These are phyloP conservation scores for Trypanosomatidae sp. DNA, from an alignment of 208 protist genomes.

Conservation along the genomic window DNA sequence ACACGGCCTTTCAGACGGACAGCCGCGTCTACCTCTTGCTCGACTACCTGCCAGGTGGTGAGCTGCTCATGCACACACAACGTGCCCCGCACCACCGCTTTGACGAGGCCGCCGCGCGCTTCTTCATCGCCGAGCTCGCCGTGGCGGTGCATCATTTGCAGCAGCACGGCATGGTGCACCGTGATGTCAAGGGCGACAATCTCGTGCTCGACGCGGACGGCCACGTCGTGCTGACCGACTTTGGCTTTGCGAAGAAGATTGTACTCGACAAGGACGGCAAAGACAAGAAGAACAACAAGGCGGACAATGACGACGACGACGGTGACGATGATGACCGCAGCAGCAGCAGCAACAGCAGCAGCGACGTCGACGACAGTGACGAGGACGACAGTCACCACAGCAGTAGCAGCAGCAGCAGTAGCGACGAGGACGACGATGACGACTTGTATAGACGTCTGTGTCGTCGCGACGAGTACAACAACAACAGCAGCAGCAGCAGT, in stretches of 20 bases:
- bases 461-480: background rate
- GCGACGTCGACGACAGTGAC: slow-evolving; percentile 6
- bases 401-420: background rate
- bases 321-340: background rate
- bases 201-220: slow-evolving; percentile 66
- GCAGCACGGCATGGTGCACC: slow-evolving; percentile 53
- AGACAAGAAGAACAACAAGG: slow-evolving; percentile 45
- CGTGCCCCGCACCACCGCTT: slow-evolving; percentile 25
- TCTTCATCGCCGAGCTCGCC: slow-evolving; percentile 86
- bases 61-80: slow-evolving; percentile 89
- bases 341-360: slow-evolving; percentile 5
- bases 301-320: background rate
- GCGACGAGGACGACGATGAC: no score
- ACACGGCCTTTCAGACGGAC: slow-evolving; percentile 75
- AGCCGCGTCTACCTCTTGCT: slow-evolving; percentile 80
- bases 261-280: slow-evolving; percentile 12
- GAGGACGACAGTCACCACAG: background rate
- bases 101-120: slow-evolving; percentile 39
- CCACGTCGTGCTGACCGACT: slow-evolving; percentile 72
- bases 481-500: slow-evolving; percentile 5
- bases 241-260: slow-evolving; percentile 76
- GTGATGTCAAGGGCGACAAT: slow-evolving; percentile 86
- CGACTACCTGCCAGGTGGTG: slow-evolving; percentile 88
- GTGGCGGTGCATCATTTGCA: slow-evolving; percentile 81
- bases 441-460: no score